Conservation (phyloP, 108 stramenopile genomes). For the Nitzschia sp. region DNA sequence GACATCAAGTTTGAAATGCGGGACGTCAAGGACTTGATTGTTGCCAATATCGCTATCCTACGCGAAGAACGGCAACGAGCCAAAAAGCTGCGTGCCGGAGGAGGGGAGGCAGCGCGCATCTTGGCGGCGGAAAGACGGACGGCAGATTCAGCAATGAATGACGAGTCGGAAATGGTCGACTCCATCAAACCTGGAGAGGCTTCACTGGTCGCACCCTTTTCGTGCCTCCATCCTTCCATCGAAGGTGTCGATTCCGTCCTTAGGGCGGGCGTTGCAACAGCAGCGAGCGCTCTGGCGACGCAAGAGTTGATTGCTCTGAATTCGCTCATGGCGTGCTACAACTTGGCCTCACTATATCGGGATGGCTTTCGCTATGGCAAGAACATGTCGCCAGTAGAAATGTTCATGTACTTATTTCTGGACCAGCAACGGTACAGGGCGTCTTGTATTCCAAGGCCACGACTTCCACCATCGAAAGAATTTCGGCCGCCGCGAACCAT, state of each 20-base stretch:
- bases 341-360: conserved; percentile 57
- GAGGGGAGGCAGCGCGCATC: conserved; percentile 57
- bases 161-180: conserved; percentile 1
- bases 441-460: conserved; percentile 54
- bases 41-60: conserved; percentile 22
- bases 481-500: conserved; percentile 49
- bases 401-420: conserved; percentile 25
- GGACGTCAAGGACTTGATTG: conserved; percentile 33
- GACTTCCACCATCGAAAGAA: conserved; percentile 27
- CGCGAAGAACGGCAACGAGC: conserved; percentile 45
- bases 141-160: conserved; percentile 10
- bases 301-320: conserved; percentile 52
- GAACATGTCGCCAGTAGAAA: conserved; percentile 61
- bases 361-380: conserved; percentile 71
- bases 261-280: conserved; percentile 59
- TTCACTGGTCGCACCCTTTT: conserved; percentile 66
- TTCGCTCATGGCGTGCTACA: conserved; percentile 55
- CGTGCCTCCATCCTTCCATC: conserved; percentile 64
- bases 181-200: conserved; percentile 66
- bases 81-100: conserved; percentile 50
- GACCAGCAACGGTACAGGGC: conserved; percentile 39
- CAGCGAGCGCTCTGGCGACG: conserved; percentile 41
- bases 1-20: conserved; percentile 9
- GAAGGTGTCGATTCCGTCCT: conserved; percentile 64
- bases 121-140: conserved; percentile 49